Conservation (phyloP, 73 alveolate species). For the Durusdinium trenchii region DNA sequence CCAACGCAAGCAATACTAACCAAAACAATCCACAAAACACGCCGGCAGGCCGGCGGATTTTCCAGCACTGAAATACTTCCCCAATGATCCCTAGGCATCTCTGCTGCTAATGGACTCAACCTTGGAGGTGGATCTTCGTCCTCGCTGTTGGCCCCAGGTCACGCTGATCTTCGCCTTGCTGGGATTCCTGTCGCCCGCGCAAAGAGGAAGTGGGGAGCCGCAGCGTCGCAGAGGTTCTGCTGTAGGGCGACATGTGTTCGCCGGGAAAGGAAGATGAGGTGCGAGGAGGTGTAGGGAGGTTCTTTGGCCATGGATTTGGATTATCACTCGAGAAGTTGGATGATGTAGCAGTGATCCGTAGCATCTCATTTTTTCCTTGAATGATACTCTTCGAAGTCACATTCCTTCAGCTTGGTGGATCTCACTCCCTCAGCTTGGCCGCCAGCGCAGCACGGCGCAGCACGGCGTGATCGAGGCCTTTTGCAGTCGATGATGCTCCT, state of each 20-base stretch:
- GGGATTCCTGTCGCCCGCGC: constrained; percentile 95
- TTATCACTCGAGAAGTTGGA: no score
- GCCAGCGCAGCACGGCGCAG: no score
- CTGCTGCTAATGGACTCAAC: background rate
- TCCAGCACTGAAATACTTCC: no score
- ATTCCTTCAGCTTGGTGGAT: no score
- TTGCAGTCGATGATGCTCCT: constrained; percentile 96
- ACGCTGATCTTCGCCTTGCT: constrained; percentile 75
- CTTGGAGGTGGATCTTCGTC: background rate
- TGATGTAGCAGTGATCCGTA: no score
- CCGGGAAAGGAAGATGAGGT: background rate
- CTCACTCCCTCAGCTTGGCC: no score
- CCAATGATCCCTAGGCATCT: background rate
- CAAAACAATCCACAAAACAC: no score
- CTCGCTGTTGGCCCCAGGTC: constrained; percentile 15
- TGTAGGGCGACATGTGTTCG: background rate
- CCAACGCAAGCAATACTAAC: no score
- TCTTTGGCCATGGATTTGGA: no score
- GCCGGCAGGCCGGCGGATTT: no score
- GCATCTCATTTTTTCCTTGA: no score
- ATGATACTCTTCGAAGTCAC: no score
- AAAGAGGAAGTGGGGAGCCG: constrained; percentile 42
- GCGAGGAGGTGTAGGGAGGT: background rate
- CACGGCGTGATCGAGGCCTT: background rate
- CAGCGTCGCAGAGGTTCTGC: background rate